Base-by-base conservation (phyloP, 1,284 basidiomycete genomes). In the Pascua sp. region DNA sequence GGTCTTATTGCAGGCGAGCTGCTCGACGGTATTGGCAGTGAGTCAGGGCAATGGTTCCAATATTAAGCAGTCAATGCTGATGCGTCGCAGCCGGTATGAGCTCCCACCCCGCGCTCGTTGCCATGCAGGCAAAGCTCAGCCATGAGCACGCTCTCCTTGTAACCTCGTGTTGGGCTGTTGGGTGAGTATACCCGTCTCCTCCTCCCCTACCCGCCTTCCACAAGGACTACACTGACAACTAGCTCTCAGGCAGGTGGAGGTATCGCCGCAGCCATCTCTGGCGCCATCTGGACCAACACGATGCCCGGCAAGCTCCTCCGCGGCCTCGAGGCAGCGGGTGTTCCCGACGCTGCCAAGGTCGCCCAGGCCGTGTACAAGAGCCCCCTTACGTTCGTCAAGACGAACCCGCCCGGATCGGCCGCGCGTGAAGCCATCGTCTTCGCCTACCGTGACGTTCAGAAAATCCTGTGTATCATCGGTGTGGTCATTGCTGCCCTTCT, bases 1-100 rank as follows among this genome's bases (percentile, higher is more conserved):
- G 75, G 75, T 49, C 62, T 79, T 16, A 67, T 79, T 51, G 78
- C 70, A 1, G 76, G 68, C 13, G 73, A 80, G 61, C 64, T 80
- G 47, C 57, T 79, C 5, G 69, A 79, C 24, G 78, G 78, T 62
- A 64, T 80, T 47, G 78, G 70, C 8, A 73, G 76, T 46, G 67
- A 71, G 53, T 49, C 9, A 3, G 42, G 11, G 9, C 42, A 16
- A 16, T 47, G 47, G 15, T 17, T 16, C 48, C 32, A n/a, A 49
- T 32, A 15, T 24, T 7, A 10, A 39, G 2, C 38, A 4, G 16
- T 32, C 40, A n/a, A n/a, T n/a, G 9, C 18, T n/a, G 10, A 16
- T 47, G 32, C 17, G 13, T 15, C 16, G 8, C 46, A 55, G 66
- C 59, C 53, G 68, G 71, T 49, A 56, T 79, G 46, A 77, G 77